Base-by-base conservation (phyloP, 306 rosid species). In the Vigna nakashimae region DNA sequence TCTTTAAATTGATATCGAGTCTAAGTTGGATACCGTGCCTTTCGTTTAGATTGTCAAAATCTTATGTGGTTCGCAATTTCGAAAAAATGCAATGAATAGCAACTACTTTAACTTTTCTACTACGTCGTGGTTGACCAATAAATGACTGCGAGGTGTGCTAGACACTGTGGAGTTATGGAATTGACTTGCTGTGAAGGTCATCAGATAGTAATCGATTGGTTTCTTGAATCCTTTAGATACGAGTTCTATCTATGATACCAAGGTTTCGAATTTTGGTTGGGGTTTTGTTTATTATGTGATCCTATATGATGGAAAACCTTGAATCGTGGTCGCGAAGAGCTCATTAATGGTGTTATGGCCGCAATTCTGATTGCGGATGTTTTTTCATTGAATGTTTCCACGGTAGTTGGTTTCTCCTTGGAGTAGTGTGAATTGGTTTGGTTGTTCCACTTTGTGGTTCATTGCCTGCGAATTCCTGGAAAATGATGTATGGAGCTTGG, bases 121-220 rank as follows among this genome's bases (percentile, higher is more conserved):
- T 57, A 4, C 20, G 22, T 5, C 46, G 2, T 59, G 53, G 62
- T 66, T 52, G 30, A 34, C 60, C 11, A 13, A 17, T 6, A 49
- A 34, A 0, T 4, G 2, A 12, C 36, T 17, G 7, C 11, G 1
- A 75, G 12, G 49, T 62, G 22, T 30, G 71, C 17, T 62, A 28
- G 51, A 18, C 14, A 30, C 9, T 15, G 20, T 63, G 13, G 14
- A 13, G 46, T 66, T 36, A 32, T 3, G 63, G 53, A 78, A 9
- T 43, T 42, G 38, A 64, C 67, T 28, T 75, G 34, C 64, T 18
- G 36, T 4, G 32, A 49, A 75, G 38, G 51, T 38, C 58, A 22
- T 64, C 40, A 22, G 26, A 53, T 57, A 2, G 36, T 4, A 17
- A 30, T 49, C 26, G 11, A 13, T 75, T 63, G 55, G 16, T 40